phyloP scores from a whole-genome alignment of 2,329 filamentous ascomycete species.

The Ilyonectria robusta region DNA sequence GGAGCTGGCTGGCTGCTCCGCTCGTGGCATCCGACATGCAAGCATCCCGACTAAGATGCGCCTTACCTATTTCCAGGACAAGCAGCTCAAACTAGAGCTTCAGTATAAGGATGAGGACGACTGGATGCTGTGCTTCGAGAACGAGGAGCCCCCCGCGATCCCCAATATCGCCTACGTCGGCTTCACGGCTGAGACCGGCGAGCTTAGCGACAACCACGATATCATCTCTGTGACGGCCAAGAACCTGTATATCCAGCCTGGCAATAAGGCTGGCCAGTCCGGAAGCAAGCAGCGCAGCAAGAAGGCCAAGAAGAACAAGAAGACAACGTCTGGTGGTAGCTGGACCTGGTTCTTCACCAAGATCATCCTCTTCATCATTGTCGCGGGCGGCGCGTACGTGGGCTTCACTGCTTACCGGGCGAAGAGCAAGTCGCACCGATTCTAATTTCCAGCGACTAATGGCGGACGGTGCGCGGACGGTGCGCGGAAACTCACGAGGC shows the following conservation, averaged over 20 bases:
- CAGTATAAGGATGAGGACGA: constrained; percentile 93
- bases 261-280: constrained; percentile 56
- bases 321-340: constrained; percentile 59
- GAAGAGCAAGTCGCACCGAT: constrained; percentile 72
- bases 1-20: constrained; percentile 95
- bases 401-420: constrained; percentile 88
- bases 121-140: constrained; percentile 92
- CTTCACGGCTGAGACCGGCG: constrained; percentile 91
- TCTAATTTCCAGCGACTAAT: constrained; percentile 55
- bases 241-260: constrained; percentile 84
- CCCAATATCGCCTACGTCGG: constrained; percentile 83
- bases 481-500: constrained; percentile 19
- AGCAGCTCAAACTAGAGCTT: constrained; percentile 88
- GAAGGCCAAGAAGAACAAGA: constrained; percentile 54
- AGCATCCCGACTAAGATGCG: constrained; percentile 86
- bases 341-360: constrained; percentile 82
- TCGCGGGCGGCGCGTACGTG: constrained; percentile 82
- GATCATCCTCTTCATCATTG: constrained; percentile 80
- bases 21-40: constrained; percentile 87
- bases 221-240: constrained; percentile 88
- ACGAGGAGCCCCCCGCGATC: constrained; percentile 78
- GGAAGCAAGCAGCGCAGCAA: constrained; percentile 55
- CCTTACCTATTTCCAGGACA: constrained; percentile 97
- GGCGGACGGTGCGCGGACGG: neutral
- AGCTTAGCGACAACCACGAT: constrained; percentile 97